A percentile compares a stretch with the other conserved stretches of the same genome.
Conservation (phyloP, 345 rosid species). For the Linum tenue region DNA sequence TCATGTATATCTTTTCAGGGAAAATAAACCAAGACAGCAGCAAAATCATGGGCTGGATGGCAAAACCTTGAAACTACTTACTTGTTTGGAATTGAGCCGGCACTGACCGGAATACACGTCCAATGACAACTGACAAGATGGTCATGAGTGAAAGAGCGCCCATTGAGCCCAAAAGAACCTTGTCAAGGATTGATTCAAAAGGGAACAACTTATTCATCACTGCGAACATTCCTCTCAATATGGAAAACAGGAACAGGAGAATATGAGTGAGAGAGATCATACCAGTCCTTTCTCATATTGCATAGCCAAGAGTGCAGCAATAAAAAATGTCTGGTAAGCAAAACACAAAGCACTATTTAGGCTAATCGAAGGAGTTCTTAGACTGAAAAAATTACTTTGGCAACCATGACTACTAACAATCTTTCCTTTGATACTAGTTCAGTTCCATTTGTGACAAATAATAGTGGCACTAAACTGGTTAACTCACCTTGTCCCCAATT, state of each 20-base stretch:
- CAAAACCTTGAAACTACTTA: conserved; percentile 29
- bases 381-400: no score
- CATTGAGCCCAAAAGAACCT: conserved; percentile 98
- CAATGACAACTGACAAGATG: conserved; percentile 78
- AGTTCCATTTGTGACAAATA: neutral
- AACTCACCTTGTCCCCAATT: conserved; percentile 90
- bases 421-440: neutral
- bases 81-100: conserved; percentile 98
- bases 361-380: conserved; percentile 14
- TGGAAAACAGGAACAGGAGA: neutral
- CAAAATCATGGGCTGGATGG: neutral
- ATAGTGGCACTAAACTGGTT: neutral
- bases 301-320: conserved; percentile 97
- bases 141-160: conserved; percentile 96
- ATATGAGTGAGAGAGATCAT: conserved; percentile 19
- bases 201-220: conserved; percentile 3
- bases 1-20: neutral
- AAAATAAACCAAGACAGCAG: conserved; percentile 5
- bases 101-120: conserved; percentile 81
- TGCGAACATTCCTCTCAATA: neutral
- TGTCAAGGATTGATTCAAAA: conserved; percentile 26
- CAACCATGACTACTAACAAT: no score
- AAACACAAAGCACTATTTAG: conserved; percentile 12
- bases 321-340: conserved; percentile 74
- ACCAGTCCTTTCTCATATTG: conserved; percentile 94